Evolutionary conservation across 257 asterid genomes (phyloP).

Genomic region (Solanum chilense): DNA sequence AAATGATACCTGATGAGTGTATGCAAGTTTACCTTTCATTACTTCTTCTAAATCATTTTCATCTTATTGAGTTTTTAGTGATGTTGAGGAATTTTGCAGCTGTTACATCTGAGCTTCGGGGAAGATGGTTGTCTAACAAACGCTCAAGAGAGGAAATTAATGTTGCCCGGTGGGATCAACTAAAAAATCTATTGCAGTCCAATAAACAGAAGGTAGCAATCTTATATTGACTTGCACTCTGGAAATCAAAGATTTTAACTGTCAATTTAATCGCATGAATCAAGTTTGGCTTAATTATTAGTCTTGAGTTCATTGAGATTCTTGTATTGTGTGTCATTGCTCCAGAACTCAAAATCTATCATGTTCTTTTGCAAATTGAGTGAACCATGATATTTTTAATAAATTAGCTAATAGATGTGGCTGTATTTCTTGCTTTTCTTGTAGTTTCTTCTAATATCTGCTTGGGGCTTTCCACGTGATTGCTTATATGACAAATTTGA

Average conservation of each 20-base stretch:
- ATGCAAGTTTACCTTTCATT: conserved; percentile 10
- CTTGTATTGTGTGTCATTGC: neutral
- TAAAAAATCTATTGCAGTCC: conserved; percentile 52
- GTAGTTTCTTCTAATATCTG: neutral
- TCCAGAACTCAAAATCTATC: neutral
- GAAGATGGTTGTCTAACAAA: conserved; percentile 64
- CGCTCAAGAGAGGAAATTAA: conserved; percentile 64
- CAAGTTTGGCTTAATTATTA: neutral
- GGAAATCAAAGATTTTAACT: neutral
- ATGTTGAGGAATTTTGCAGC: conserved; percentile 35
- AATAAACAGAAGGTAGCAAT: conserved; percentile 69
- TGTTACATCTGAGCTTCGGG: conserved; percentile 63
- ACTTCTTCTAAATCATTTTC: neutral
- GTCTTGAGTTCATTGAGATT: neutral
- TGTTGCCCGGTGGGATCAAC: conserved; percentile 60
- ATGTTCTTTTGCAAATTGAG: neutral
- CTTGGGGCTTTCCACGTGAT: neutral
- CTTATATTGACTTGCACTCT: neutral
- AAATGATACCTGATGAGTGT: conserved; percentile 84
- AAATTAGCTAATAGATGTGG: neutral
- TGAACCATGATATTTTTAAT: neutral
- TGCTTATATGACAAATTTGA: neutral
- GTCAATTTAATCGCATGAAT: neutral
- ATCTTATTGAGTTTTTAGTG: neutral
- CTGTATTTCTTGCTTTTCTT: neutral